Evolutionary conservation across 2,329 filamentous ascomycete genomes (phyloP), one percentile per base, ranked within the genome.

Genomic region (Truncatella angustata): DNA sequence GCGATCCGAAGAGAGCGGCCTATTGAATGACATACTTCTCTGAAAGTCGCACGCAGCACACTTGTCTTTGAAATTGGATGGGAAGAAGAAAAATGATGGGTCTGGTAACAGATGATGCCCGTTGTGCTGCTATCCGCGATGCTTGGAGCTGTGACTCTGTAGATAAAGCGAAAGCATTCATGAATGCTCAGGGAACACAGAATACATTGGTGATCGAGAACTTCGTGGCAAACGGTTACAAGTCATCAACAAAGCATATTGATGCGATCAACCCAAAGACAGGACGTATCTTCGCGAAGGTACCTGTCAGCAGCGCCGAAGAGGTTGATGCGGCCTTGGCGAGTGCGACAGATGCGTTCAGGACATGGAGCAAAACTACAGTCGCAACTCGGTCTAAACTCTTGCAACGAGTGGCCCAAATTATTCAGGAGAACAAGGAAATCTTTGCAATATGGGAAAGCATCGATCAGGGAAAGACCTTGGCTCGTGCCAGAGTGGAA

Each of bases 401-500:
- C 35, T 59, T 67, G 21, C 58, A 58, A 35, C 56, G 58, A 5
- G 43, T 67, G 16, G 60, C 59, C 39, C 55, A 64, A 21, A 44
- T 66, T 30, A 59, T 67, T 34, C 58, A 60, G 37, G 58, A 65
- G 28, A 58, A 68, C 20, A 58, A 61, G 3, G 66, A 69, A 49
- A 52, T 66, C 5, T 64, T 69, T 43, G 66, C 66, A 2, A 62
- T 68, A 2, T 69, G 66, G 66, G 66, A 69, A 53, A 68, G 65
- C 54, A 64, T 68, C 23, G 66, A 69, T 50, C 66, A 69, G 52
- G 66, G 66, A 9, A 69, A 69, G 58, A 68, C 64, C 34, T 52
- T 69, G 18, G 63, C 62, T 24, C 54, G 66, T 20, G 66, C 66
- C 2, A 58, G 66, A 30, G 50, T 68, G 16, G 66, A 69, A 52